Conservation (phyloP, 2,329 filamentous ascomycete genomes). For the Neocatenulostroma microsporum region DNA sequence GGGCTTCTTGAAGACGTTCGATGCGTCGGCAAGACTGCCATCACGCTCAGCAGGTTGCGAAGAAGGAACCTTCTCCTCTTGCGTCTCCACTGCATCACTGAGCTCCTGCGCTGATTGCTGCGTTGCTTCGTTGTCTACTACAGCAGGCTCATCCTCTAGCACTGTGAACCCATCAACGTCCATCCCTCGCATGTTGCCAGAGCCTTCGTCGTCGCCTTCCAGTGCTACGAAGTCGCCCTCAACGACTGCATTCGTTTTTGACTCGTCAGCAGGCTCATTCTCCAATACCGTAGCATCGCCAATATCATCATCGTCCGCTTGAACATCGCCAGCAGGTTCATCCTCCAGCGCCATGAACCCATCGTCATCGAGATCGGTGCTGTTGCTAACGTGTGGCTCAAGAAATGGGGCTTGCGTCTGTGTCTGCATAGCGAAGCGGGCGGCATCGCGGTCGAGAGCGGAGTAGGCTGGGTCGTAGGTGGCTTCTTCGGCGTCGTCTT, state of each 20-base stretch:
- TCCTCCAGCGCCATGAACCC: not conserved
- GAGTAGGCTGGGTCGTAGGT: slow-evolving; percentile 17
- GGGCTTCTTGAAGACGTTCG: not conserved
- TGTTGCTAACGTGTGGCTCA: slow-evolving; percentile 6
- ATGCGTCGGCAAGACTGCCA: not conserved
- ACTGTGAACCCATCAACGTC: too few species aligned
- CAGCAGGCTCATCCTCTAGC: too few species aligned
- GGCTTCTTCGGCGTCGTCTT: slow-evolving; percentile 8
- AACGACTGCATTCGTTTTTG: too few species aligned
- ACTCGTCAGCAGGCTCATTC: too few species aligned
- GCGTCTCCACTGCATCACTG: not conserved
- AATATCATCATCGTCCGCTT: too few species aligned
- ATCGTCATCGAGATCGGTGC: slow-evolving; percentile 7
- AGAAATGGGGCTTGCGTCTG: slow-evolving; percentile 9
- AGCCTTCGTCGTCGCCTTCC: too few species aligned
- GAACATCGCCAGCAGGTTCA: slow-evolving; percentile 5
- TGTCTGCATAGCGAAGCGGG: slow-evolving; percentile 12
- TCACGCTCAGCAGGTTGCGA: slow-evolving; percentile 1
- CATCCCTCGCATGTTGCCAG: too few species aligned
- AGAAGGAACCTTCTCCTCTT: not conserved
- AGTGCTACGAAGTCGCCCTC: too few species aligned
- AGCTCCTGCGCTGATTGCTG: slow-evolving; percentile 4
- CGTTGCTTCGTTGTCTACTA: not conserved
- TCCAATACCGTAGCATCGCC: too few species aligned
- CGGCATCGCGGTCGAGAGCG: slow-evolving; percentile 20